Evolutionary conservation across 2,329 filamentous ascomycete species (phyloP), one percentile per base, ranked within the genome.

Genomic region (Macrophomina phaseolina): DNA sequence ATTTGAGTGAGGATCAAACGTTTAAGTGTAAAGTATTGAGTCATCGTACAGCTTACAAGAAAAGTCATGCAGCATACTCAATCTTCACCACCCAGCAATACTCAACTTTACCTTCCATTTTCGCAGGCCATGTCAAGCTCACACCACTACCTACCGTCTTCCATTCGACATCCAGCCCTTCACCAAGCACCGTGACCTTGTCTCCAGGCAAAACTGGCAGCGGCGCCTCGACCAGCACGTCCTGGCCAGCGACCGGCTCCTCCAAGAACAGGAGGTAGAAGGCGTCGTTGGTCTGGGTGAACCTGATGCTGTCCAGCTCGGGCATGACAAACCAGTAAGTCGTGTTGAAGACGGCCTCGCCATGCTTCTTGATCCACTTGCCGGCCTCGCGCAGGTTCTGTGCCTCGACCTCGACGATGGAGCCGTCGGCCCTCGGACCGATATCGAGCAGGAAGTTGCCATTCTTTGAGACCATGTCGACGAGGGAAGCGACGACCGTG

Each of bases 391-490:
- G 77, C 16, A 89, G 73, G 68, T 83, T 81, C 0, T 78, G 73
- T 40, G 80, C 74, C 73, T 86, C 85, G 2, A 81, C 74, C 4
- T 83, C 78, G 3, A 84, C 76, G 42, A 89, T 84, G 0, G 79
- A 82, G 0, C 86, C 86, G 69, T 88, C 81, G 1, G 84, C 84
- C n/a, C 72, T 79, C 0, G 86, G 86, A 0, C 86, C 86, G 48
- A 88, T 79, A 66, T 88, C 84, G 0, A 88, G 78, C 63, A 88
- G 69, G 62, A 88, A 79, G 69, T 88, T 88, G 0, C 85, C 85
- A 64, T 86, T 86, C 73, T 86, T 86, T 66, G 78, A 79, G 0
- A 85, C 80, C 69, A 86, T 85, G 67, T 87, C 84, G 3, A 86
- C 79, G 0, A 86, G 79, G 4, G 77, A 79, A 14, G 76, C 75